Evolutionary conservation across 805 yeast genomes (phyloP).

Genomic region (Isabelozyma gotoi): DNA sequence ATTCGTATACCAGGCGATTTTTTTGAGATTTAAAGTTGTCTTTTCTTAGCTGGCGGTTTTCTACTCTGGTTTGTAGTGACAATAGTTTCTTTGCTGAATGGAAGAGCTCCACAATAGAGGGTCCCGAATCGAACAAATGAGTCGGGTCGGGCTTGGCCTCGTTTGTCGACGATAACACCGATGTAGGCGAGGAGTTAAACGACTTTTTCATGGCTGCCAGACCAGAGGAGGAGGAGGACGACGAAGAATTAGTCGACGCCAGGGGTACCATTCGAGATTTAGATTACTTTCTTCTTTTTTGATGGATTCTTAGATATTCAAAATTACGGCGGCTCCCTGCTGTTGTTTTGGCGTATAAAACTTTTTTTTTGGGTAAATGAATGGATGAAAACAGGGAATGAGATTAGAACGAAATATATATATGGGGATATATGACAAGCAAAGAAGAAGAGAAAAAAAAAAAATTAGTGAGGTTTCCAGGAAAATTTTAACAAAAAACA

Average conservation of each 20-base stretch:
- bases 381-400: background rate
- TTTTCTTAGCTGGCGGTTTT: conserved; percentile 37
- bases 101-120: conserved; percentile 42
- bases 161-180: background rate
- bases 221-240: background rate
- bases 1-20: conserved; percentile 5
- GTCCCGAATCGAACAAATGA: conserved; percentile 9
- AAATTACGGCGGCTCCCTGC: too few species aligned
- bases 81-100: conserved; percentile 40
- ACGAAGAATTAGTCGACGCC: background rate
- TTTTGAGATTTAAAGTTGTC: conserved; percentile 28
- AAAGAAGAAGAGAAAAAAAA: background rate
- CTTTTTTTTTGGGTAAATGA: too few species aligned
- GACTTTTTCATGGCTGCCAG: background rate
- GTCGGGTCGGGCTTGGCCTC: background rate
- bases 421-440: too few species aligned
- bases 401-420: background rate
- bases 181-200: background rate
- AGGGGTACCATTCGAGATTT: too few species aligned
- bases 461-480: background rate
- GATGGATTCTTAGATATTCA: too few species aligned
- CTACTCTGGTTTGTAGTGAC: conserved; percentile 38
- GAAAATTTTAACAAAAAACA: background rate
- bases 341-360: too few species aligned
- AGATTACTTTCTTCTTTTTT: too few species aligned